Percentiles rank a stretch among this genome's conserved stretches.
These are phyloP conservation scores for Purshia tridentata DNA, from an alignment of 306 rosid genomes.

Conservation along the genomic window DNA sequence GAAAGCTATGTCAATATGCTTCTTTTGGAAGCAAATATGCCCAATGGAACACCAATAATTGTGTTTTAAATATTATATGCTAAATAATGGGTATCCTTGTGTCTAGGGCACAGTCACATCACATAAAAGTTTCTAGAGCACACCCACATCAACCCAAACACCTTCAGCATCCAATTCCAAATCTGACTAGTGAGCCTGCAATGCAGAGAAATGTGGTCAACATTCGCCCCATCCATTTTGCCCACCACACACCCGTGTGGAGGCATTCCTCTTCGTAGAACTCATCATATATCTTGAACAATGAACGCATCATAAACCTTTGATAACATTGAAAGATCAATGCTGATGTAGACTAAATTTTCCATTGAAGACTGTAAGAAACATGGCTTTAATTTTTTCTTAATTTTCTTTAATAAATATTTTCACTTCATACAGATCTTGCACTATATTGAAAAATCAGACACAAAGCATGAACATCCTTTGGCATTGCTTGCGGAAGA, in stretches of 20 bases:
- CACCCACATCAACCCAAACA: too few species aligned
- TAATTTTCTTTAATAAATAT: background rate
- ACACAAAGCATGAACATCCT: conserved; percentile 68
- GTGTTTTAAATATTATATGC: too few species aligned
- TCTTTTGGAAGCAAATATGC: too few species aligned
- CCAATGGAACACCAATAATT: too few species aligned
- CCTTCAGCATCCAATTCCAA: too few species aligned
- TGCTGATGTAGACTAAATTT: background rate
- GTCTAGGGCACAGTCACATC: too few species aligned
- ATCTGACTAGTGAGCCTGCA: too few species aligned
- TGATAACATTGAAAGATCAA: background rate
- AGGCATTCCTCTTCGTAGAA: background rate
- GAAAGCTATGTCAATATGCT: background rate
- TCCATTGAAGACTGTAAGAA: background rate
- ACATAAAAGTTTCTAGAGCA: too few species aligned
- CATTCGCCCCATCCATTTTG: too few species aligned
- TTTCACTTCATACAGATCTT: conserved; percentile 47
- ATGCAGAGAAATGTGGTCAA: too few species aligned
- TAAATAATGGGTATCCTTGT: too few species aligned
- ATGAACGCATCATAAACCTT: background rate
- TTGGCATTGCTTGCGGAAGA: conserved; percentile 95
- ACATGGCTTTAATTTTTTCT: background rate
- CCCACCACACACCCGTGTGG: too few species aligned
- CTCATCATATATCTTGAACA: background rate
- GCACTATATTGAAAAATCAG: conserved; percentile 71